Conservation (phyloP, 495 filamentous ascomycete genomes). For the Corynascus novoguineensis region DNA sequence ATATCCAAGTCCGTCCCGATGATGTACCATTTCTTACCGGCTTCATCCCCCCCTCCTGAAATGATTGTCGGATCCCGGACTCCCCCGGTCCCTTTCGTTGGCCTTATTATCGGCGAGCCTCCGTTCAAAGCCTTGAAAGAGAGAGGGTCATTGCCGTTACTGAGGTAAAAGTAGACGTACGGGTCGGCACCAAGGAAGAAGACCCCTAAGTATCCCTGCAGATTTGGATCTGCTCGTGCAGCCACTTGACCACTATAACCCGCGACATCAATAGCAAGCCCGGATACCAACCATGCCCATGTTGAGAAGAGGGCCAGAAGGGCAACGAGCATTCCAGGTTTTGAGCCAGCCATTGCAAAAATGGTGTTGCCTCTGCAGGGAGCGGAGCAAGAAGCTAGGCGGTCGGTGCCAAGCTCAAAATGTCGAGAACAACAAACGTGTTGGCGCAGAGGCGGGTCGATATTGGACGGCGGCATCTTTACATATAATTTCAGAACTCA, state of each 20-base stretch:
- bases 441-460: background rate
- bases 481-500: slow-evolving; percentile 1
- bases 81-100: slow-evolving; percentile 46
- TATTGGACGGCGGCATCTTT: background rate
- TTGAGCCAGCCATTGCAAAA: background rate
- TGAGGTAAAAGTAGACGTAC: slow-evolving; percentile 50
- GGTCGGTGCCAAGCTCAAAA: background rate
- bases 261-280: slow-evolving; percentile 6
- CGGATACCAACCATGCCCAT: slow-evolving; percentile 7
- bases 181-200: slow-evolving; percentile 52
- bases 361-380: background rate
- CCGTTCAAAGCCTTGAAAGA: slow-evolving; percentile 45
- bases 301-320: slow-evolving; percentile 5
- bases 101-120: slow-evolving; percentile 43
- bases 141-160: slow-evolving; percentile 45
- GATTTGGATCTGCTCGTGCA: slow-evolving; percentile 34
- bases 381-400: background rate
- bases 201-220: slow-evolving; percentile 46
- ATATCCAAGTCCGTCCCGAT: slow-evolving; percentile 51
- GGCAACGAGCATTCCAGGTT: background rate
- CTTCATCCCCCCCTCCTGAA: slow-evolving; percentile 44
- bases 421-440: background rate
- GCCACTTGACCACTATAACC: slow-evolving; percentile 12
- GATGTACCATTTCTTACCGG: slow-evolving; percentile 50
- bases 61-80: slow-evolving; percentile 47